Conservation (phyloP, 148 eudicot genomes). For the Rhododendron williamsianum region DNA sequence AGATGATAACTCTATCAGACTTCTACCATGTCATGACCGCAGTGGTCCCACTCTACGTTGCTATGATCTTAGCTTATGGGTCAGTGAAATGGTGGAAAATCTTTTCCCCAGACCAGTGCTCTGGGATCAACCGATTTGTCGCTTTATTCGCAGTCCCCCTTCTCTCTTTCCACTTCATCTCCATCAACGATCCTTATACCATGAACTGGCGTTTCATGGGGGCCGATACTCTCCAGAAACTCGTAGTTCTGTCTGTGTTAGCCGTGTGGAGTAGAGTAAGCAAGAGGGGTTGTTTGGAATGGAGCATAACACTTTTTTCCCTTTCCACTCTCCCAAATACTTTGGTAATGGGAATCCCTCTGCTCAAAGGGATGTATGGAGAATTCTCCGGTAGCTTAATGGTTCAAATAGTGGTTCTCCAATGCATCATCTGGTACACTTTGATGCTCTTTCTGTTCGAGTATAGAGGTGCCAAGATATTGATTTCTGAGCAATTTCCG, state of each 20-base stretch:
- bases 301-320: slow-evolving; percentile 82
- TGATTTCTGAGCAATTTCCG: slow-evolving; percentile 91
- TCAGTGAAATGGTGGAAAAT: slow-evolving; percentile 96
- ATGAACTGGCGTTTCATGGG: slow-evolving; percentile 84
- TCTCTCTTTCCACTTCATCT: slow-evolving; percentile 84
- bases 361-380: slow-evolving; percentile 90
- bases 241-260: slow-evolving; percentile 44
- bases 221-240: slow-evolving; percentile 78
- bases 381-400: slow-evolving; percentile 69
- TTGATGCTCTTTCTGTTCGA: slow-evolving; percentile 91
- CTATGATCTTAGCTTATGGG: slow-evolving; percentile 91
- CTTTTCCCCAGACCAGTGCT: slow-evolving; percentile 83
- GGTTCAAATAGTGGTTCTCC: slow-evolving; percentile 91
- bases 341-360: slow-evolving; percentile 90
- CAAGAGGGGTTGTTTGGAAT: slow-evolving; percentile 63
- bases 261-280: slow-evolving; percentile 49
- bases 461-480: slow-evolving; percentile 62
- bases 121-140: slow-evolving; percentile 85
- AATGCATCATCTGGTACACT: slow-evolving; percentile 93
- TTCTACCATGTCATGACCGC: slow-evolving; percentile 99
- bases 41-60: slow-evolving; percentile 83
- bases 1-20: slow-evolving; percentile 62
- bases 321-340: slow-evolving; percentile 87
- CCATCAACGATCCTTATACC: slow-evolving; percentile 63
- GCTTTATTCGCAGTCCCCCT: slow-evolving; percentile 85